Evolutionary conservation across 257 asterid genomes (phyloP).

Genomic region (Plantago elongata): DNA sequence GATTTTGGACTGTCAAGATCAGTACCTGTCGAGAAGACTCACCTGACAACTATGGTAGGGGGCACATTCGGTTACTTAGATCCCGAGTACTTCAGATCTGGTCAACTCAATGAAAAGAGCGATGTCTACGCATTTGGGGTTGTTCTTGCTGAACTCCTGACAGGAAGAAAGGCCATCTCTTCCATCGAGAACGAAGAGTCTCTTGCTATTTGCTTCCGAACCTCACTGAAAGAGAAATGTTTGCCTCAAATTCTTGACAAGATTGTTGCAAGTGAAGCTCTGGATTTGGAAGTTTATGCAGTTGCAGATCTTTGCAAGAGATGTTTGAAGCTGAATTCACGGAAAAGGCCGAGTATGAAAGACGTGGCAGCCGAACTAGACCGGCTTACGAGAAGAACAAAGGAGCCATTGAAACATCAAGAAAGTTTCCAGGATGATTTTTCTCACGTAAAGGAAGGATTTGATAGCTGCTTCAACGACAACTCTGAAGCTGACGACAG

Average conservation of each 20-base stretch:
- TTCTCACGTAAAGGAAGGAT: not conserved
- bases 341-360: constrained; percentile 35
- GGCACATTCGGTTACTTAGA: constrained; percentile 38
- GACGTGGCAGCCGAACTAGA: constrained; percentile 37
- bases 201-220: constrained; percentile 22
- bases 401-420: not conserved
- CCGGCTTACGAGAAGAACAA: not conserved
- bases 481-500: not conserved
- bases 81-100: constrained; percentile 33
- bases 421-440: constrained; percentile 1
- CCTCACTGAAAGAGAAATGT: constrained; percentile 21
- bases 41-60: constrained; percentile 29
- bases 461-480: not conserved
- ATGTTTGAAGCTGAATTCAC: constrained; percentile 19
- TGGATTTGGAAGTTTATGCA: constrained; percentile 5
- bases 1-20: constrained; percentile 35
- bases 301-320: constrained; percentile 22
- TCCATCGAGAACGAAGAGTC: constrained; percentile 11
- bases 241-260: constrained; percentile 21
- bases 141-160: constrained; percentile 30
- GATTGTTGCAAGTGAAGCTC: constrained; percentile 13
- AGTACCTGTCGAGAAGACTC: constrained; percentile 28
- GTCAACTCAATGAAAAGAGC: constrained; percentile 34
- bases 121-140: constrained; percentile 41
- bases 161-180: constrained; percentile 29